Percentiles rank a stretch among this genome's conserved stretches.
phyloP scores from a whole-genome alignment of 306 rosid genomes.

The Bauhinia variegata region DNA sequence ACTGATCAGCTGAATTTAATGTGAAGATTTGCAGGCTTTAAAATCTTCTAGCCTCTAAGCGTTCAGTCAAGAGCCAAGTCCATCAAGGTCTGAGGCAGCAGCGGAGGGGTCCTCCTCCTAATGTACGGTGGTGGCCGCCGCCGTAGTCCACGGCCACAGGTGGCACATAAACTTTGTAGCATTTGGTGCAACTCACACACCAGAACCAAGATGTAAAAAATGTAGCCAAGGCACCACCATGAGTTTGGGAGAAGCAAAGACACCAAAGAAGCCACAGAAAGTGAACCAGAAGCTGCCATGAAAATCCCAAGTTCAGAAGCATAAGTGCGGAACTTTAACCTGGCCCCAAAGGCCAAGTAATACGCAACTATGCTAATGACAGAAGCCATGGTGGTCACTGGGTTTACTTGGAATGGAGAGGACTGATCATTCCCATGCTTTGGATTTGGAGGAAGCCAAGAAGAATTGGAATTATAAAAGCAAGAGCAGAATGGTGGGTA shows the following conservation, averaged over 20 bases:
- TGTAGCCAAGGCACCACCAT: neutral
- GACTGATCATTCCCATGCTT: neutral
- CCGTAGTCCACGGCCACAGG: too few relatives aligned
- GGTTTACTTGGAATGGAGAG: neutral
- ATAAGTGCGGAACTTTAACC: neutral
- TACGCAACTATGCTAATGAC: neutral
- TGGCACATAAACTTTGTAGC: too few relatives aligned
- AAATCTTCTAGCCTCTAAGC: too few relatives aligned
- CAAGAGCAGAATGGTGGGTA: neutral
- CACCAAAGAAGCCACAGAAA: slow-evolving; percentile 1
- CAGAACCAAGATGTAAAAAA: too few relatives aligned
- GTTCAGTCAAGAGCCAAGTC: too few relatives aligned
- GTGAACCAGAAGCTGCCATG: neutral
- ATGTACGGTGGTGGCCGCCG: too few relatives aligned
- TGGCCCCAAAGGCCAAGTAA: neutral
- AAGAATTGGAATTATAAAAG: neutral
- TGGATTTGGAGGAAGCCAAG: slow-evolving; percentile 7
- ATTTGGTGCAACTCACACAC: too few relatives aligned
- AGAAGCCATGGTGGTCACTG: neutral
- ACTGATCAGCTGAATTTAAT: too few relatives aligned
- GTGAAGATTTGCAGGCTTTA: too few relatives aligned
- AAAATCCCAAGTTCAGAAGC: neutral
- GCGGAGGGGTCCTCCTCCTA: too few relatives aligned
- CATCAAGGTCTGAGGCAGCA: too few relatives aligned
- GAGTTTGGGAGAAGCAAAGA: neutral